Base-by-base conservation (phyloP, 805 yeast species). In the Barnettozyma salicaria region DNA sequence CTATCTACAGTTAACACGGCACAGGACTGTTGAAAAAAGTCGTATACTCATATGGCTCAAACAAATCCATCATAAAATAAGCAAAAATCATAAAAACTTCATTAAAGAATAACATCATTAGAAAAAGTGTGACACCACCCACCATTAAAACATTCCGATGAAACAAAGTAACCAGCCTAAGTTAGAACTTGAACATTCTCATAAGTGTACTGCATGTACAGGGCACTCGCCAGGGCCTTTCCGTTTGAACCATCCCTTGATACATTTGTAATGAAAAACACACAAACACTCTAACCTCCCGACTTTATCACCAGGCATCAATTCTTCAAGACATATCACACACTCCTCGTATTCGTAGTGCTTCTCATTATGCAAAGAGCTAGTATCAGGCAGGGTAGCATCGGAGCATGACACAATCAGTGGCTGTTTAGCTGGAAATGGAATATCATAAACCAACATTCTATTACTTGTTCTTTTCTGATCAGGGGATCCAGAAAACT, bases 211-310 rank as follows among this genome's bases (percentile, higher is more conserved):
- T 5, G 76, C 69, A 58, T 86, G 96, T 16, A 87, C 86, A 3
- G 96, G 96, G 57, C 96, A 87, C 45, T 80, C 85, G 12, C 92
- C 86, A 9, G 72, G 79, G 0, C 95, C 92, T 56, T 84, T 88
- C 59, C 79, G 74, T 40, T 78, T 72, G 51, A 90, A 86, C 99
- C 99, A 92, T 39, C 77, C 79, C 56, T 82, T 78, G 46, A 92
- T 92, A 60, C 98, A 92, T 45, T 73, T 66, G 56, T 88, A 88
- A 53, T 92, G 99, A 59, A 87, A 92, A 24, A 89, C 86, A 56
- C 99, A 92, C 11, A 92, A 67, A 57, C 99, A 92, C 58, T 90
- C 97, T 41, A 92, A 61, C 28, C 99, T 65, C 0, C 95, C 97
- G 13, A 92, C 90, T 52, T 80, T 81, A 38, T 88, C 92, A 2